Conservation (phyloP, 768 basidiomycete species). For the Pleurotus djamor region DNA sequence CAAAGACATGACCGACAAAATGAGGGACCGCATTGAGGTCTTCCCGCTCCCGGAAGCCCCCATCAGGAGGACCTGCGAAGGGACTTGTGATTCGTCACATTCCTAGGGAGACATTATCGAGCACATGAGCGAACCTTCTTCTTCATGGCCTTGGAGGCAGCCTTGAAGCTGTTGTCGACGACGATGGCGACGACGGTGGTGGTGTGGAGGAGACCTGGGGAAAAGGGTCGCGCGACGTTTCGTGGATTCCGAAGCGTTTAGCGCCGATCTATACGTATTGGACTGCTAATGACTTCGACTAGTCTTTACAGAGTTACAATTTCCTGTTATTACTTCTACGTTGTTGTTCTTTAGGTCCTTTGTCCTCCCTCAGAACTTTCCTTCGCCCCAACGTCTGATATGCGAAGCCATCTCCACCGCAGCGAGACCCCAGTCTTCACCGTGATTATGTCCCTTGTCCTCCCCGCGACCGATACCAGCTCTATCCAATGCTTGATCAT, state of each 20-base stretch:
- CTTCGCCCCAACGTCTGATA: slow-evolving; percentile 64
- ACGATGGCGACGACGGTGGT: slow-evolving; percentile 5
- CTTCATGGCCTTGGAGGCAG: slow-evolving; percentile 39
- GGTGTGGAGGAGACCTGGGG: not conserved
- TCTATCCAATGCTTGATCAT: slow-evolving; percentile 92
- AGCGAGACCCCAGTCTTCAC: slow-evolving; percentile 96
- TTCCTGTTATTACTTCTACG: too few relatives aligned
- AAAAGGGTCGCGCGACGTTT: not conserved
- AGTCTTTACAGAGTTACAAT: too few relatives aligned
- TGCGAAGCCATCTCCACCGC: slow-evolving; percentile 91
- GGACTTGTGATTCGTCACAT: not conserved
- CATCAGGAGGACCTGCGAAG: slow-evolving; percentile 88
- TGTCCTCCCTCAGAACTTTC: slow-evolving; percentile 43
- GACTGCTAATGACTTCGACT: too few relatives aligned
- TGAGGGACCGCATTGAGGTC: slow-evolving; percentile 98
- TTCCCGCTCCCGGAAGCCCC: slow-evolving; percentile 93
- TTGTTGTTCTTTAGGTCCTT: too few relatives aligned
- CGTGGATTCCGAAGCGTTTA: not conserved
- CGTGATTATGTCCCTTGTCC: slow-evolving; percentile 91
- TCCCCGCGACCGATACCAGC: slow-evolving; percentile 80
- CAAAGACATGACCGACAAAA: slow-evolving; percentile 69
- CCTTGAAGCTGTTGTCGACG: not conserved
- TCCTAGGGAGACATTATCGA: not conserved
- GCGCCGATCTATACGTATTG: not conserved
- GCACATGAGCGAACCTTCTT: slow-evolving; percentile 47